These are phyloP conservation scores for Isatis tinctoria DNA, from an alignment of 345 rosid species.

Conservation along the genomic window DNA sequence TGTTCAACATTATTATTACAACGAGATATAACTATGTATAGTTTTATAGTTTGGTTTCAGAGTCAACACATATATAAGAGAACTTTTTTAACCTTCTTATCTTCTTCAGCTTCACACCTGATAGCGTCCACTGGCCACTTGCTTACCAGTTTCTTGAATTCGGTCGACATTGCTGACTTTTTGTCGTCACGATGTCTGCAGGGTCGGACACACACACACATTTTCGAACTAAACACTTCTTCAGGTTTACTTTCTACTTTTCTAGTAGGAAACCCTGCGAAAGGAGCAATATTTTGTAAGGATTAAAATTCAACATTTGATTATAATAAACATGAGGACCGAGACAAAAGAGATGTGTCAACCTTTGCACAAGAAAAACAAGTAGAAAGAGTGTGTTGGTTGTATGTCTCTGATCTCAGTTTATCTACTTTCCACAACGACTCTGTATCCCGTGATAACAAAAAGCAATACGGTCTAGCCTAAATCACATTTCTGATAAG, in stretches of 20 bases:
- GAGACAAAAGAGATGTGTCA: conserved; percentile 11
- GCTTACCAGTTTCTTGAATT: conserved; percentile 64
- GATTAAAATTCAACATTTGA: neutral
- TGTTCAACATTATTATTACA: conserved; percentile 19
- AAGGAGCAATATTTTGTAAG: neutral
- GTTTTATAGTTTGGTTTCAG: neutral
- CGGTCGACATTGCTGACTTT: conserved; percentile 34
- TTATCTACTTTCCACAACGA: conserved; percentile 74
- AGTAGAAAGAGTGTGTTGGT: conserved; percentile 50
- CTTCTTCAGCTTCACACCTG: conserved; percentile 48
- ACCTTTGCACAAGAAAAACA: conserved; percentile 88
- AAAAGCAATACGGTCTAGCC: neutral
- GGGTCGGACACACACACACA: neutral
- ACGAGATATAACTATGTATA: neutral
- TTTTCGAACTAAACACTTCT: neutral
- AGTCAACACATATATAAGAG: neutral
- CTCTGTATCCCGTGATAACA: conserved; percentile 53
- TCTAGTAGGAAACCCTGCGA: conserved; percentile 68
- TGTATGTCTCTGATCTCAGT: conserved; percentile 62
- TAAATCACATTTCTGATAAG: neutral
- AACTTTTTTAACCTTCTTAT: conserved; percentile 43
- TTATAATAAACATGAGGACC: neutral
- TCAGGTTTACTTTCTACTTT: no score
- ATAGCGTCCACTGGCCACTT: conserved; percentile 71
- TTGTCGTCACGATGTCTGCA: conserved; percentile 53